A percentile compares a stretch with the other conserved stretches of the same genome.
These are phyloP conservation scores for Acrodontium crateriforme DNA, from an alignment of 2,329 filamentous ascomycete species.

Conservation along the genomic window DNA sequence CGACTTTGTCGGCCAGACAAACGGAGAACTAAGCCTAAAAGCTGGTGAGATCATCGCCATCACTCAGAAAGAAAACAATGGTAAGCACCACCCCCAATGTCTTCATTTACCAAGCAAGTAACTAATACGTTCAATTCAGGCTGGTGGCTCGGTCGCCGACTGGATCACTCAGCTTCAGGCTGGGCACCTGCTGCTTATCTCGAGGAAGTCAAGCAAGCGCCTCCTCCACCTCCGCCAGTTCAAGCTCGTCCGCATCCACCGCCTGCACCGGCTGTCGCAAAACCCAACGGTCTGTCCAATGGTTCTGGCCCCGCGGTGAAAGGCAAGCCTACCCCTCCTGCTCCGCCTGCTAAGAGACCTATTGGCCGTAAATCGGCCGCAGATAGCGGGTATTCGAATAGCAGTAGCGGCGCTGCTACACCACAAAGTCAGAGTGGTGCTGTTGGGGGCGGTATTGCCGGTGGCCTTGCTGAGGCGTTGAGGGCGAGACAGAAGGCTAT, in stretches of 20 bases:
- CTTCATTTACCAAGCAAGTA: background rate
- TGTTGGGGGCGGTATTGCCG: slow-evolving; percentile 33
- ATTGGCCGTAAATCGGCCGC: slow-evolving; percentile 57
- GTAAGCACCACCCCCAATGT: slow-evolving; percentile 40
- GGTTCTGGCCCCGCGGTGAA: slow-evolving; percentile 31
- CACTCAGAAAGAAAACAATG: slow-evolving; percentile 88
- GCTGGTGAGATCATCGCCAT: slow-evolving; percentile 76
- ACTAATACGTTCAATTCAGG: slow-evolving; percentile 39
- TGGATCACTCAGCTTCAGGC: slow-evolving; percentile 55
- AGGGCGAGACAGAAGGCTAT: slow-evolving; percentile 36
- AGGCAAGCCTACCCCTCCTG: slow-evolving; percentile 58
- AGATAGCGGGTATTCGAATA: slow-evolving; percentile 42
- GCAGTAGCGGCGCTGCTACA: slow-evolving; percentile 24
- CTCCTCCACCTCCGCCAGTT: slow-evolving; percentile 41
- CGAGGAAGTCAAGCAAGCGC: slow-evolving; percentile 54
- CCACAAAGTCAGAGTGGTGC: slow-evolving; percentile 22
- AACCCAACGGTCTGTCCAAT: slow-evolving; percentile 22
- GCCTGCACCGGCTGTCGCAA: slow-evolving; percentile 35
- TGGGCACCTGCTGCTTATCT: slow-evolving; percentile 94
- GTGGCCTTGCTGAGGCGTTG: slow-evolving; percentile 37
- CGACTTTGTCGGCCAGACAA: slow-evolving; percentile 72
- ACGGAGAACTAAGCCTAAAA: slow-evolving; percentile 70
- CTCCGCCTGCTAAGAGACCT: slow-evolving; percentile 69
- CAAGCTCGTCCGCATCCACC: slow-evolving; percentile 44
- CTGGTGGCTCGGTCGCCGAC: slow-evolving; percentile 87